phyloP scores from a whole-genome alignment of 2,329 filamentous ascomycete species.

The Endothia cerciana region DNA sequence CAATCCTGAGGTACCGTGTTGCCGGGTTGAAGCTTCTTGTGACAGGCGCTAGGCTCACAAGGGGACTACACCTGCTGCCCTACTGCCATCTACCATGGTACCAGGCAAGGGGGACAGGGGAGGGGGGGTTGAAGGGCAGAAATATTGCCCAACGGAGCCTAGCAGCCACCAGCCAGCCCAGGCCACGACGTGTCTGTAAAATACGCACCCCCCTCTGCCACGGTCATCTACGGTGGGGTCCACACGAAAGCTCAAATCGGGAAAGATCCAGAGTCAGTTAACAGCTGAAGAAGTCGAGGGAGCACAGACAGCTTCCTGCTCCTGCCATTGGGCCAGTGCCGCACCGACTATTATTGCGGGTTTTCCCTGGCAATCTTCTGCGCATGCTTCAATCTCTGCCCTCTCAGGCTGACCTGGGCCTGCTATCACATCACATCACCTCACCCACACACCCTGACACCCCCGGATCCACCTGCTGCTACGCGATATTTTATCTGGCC shows the following conservation, averaged over 20 bases:
- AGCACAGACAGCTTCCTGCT: constrained; percentile 1
- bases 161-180: neutral
- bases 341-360: neutral
- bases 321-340: constrained; percentile 18
- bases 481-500: neutral
- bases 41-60: neutral
- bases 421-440: neutral
- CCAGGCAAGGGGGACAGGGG: neutral
- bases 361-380: constrained; percentile 7
- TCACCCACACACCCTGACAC: neutral
- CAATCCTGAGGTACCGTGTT: neutral
- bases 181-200: neutral
- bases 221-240: constrained; percentile 11
- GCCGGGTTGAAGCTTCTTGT: neutral
- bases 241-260: constrained; percentile 21
- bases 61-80: neutral
- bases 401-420: neutral
- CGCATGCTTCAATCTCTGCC: neutral
- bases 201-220: constrained; percentile 3
- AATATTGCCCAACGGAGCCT: neutral
- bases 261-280: constrained; percentile 21
- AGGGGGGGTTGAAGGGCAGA: neutral
- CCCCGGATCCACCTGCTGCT: neutral
- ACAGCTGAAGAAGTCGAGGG: constrained; percentile 23
- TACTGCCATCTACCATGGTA: neutral